A percentile compares a stretch with the other conserved stretches of the same genome.
phyloP scores from a whole-genome alignment of 108 stramenopile species.

The Mediolabrus comicus region DNA sequence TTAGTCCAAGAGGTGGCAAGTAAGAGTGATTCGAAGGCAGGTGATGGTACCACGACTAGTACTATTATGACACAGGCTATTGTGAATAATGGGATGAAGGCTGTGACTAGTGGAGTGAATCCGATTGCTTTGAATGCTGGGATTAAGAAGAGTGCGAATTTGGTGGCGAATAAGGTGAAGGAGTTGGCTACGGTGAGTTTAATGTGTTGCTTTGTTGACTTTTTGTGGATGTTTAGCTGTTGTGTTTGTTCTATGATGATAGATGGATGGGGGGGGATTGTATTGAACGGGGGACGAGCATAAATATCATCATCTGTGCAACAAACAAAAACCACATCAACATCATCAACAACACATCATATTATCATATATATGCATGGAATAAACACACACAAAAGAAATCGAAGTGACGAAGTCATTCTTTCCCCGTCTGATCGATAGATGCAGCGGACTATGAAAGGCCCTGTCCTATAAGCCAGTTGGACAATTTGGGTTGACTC shows the following conservation, averaged over 20 bases:
- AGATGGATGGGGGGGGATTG: background rate
- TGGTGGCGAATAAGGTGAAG: conserved; percentile 79
- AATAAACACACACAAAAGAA: no score
- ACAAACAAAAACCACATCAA: no score
- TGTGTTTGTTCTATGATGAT: no score
- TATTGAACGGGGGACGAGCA: background rate
- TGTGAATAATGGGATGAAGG: conserved; percentile 92
- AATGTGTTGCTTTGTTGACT: background rate
- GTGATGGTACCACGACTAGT: conserved; percentile 97
- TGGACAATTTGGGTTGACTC: conserved; percentile 86
- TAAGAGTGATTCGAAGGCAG: conserved; percentile 94
- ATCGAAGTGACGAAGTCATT: conserved; percentile 87
- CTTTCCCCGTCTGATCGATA: conserved; percentile 93
- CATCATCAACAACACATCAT: no score
- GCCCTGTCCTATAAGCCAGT: conserved; percentile 90
- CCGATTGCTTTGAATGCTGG: conserved; percentile 92
- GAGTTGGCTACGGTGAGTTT: conserved; percentile 74
- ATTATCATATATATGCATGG: no score
- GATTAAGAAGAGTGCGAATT: conserved; percentile 79
- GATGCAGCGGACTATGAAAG: conserved; percentile 76
- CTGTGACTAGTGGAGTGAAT: conserved; percentile 91
- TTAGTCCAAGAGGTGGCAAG: conserved; percentile 95
- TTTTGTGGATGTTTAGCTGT: background rate
- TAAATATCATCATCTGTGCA: no score
- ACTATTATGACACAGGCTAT: conserved; percentile 97